A percentile compares a stretch with the other conserved stretches of the same genome.
These are phyloP conservation scores for Salix exigua DNA, from an alignment of 345 rosid genomes.

Conservation along the genomic window DNA sequence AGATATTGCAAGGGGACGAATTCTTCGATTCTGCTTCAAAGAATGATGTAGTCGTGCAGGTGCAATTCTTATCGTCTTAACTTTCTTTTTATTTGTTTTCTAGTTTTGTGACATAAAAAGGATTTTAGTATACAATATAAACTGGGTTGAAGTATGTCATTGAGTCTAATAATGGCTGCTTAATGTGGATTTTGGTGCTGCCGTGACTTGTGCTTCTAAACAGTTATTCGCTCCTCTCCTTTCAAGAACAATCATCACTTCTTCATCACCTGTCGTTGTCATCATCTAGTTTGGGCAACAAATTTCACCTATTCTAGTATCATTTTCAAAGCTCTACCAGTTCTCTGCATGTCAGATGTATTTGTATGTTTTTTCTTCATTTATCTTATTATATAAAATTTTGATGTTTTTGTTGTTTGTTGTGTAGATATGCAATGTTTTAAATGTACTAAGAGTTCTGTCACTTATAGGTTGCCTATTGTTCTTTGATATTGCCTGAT, in stretches of 20 bases:
- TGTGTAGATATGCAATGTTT: no score
- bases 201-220: no score
- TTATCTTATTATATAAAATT: background rate
- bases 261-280: background rate
- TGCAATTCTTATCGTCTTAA: slow-evolving; percentile 5
- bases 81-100: background rate
- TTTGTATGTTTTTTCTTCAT: background rate
- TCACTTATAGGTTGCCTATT: no score
- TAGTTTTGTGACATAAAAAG: no score
- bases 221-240: no score
- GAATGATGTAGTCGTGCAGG: slow-evolving; percentile 55
- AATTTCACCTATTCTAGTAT: background rate
- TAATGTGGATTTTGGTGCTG: no score
- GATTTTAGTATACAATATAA: no score
- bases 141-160: no score
- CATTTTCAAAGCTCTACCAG: background rate
- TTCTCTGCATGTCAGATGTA: background rate
- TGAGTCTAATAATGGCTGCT: no score
- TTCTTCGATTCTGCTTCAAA: slow-evolving; percentile 23
- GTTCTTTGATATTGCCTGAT: no score
- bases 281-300: background rate
- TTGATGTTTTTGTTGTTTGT: no score
- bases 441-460: no score
- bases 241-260: background rate
- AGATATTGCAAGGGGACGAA: slow-evolving; percentile 31